Base-by-base conservation (phyloP, 345 rosid species). In the Eucalyptus paniculata region DNA sequence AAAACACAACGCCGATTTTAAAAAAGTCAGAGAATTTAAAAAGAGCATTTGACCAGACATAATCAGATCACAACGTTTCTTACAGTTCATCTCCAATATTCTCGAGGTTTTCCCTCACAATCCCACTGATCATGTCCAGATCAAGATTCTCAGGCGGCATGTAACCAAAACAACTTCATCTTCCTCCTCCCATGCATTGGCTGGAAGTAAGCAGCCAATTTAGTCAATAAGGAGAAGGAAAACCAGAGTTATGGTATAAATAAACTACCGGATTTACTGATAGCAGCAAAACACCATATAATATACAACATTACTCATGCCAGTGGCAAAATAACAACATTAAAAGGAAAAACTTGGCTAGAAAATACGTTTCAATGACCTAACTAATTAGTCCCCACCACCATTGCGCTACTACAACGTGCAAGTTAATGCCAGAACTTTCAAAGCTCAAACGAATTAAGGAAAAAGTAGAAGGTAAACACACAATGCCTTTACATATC, bases 121-220 rank as follows among this genome's bases (percentile, higher is more conserved):
- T 87, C 81, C 99, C 99, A 89, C 86, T 94, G 91, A 96, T 92
- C 98, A 95, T 91, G 87, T 96, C 97, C 81, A 97, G 93, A 94
- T 97, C 96, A 50, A 96, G 97, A 86, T 96, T 94, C 91, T 93
- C 92, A 93, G 89, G 88, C 97, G 97, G 92, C 98, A 98, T 91
- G 97, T 93, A 90, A 97, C 93, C 92, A 98, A 91, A 86, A 98
- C 95, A 89, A 98, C 94, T 93, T 97, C 99, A 87, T 98, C 98
- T 89, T 89, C 99, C 93, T 98, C 99, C 93, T 98, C 99, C 99
- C 99, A 98, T 87, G 99, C 98, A 91, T 98, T 98, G 89, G 99
- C 99, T 98, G 88, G 87, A 87, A 85, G 88, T 42, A 87, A 10
- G 56, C 28, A 88, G 89, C 54, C 81, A 69, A 18, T 34, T 69